Conservation (phyloP, 2,329 filamentous ascomycete genomes). For the Beauveria varroae region DNA sequence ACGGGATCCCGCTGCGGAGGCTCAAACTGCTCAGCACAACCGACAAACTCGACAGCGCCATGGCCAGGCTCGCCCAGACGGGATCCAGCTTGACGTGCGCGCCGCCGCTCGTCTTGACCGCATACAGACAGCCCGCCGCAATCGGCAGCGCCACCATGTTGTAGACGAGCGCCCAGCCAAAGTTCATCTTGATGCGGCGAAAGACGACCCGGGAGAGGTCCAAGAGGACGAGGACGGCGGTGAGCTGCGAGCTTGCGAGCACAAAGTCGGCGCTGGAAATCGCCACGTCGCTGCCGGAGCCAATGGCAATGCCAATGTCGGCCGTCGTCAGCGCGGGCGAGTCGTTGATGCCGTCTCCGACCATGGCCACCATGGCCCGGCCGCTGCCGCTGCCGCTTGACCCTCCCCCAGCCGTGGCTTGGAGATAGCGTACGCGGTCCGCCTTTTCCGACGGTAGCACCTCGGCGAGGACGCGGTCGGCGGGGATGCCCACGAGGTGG, state of each 20-base stretch:
- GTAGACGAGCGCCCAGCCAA: constrained; percentile 78
- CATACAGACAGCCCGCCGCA: constrained; percentile 71
- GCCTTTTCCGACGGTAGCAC: constrained; percentile 81
- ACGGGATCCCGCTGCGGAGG: constrained; percentile 46
- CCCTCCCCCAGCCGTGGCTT: constrained; percentile 35
- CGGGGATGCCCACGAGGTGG: constrained; percentile 63
- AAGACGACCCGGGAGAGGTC: constrained; percentile 66
- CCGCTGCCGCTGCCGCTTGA: constrained; percentile 17
- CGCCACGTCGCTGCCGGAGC: constrained; percentile 76
- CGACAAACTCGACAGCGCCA: constrained; percentile 87
- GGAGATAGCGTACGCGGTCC: constrained; percentile 58
- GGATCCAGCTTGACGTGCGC: constrained; percentile 61
- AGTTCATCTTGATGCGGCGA: constrained; percentile 73
- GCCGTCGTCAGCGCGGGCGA: constrained; percentile 72
- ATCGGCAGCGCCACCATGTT: constrained; percentile 72
- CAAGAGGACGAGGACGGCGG: constrained; percentile 64
- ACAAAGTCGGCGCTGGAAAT: constrained; percentile 78
- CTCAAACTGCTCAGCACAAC: constrained; percentile 77
- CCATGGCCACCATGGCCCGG: constrained; percentile 64
- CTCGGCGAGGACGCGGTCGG: constrained; percentile 71
- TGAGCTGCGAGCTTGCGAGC: constrained; percentile 64
- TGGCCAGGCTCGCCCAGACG: constrained; percentile 83
- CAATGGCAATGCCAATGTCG: constrained; percentile 79
- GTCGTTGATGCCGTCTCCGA: constrained; percentile 87
- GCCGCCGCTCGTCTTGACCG: constrained; percentile 37